Evolutionary conservation across 768 basidiomycete genomes (phyloP).

Genomic region (Tylopilus cervinicoccineus): DNA sequence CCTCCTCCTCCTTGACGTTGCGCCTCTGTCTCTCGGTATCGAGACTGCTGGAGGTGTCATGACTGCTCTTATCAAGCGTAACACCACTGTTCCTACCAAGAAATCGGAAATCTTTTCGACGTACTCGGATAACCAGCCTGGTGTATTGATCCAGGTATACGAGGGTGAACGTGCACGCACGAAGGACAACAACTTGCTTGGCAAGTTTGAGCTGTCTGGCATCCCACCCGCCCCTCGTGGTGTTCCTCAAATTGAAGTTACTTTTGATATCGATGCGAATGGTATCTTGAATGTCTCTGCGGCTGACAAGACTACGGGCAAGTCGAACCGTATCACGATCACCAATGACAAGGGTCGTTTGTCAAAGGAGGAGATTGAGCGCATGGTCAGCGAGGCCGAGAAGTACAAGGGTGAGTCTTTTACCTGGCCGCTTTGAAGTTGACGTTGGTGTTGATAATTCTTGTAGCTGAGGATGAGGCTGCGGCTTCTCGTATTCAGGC

Average conservation of each 20-base stretch:
- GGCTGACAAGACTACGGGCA: constrained; percentile 94
- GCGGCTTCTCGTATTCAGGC: constrained; percentile 77
- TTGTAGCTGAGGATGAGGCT: constrained; percentile 76
- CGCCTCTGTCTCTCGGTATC: constrained; percentile 88
- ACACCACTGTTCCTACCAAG: constrained; percentile 98
- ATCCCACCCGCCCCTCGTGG: constrained; percentile 97
- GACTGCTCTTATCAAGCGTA: constrained; percentile 97
- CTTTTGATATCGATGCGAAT: constrained; percentile 97
- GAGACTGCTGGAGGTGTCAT: constrained; percentile 99
- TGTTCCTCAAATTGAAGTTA: constrained; percentile 96
- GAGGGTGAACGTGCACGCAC: constrained; percentile 98
- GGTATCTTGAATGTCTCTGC: constrained; percentile 96
- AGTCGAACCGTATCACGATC: constrained; percentile 91
- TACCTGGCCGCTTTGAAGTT: background rate
- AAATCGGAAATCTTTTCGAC: constrained; percentile 99
- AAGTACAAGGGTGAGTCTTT: constrained; percentile 68
- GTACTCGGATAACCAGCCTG: constrained; percentile 97
- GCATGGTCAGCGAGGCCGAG: constrained; percentile 95
- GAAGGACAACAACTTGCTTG: constrained; percentile 97
- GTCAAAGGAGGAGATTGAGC: constrained; percentile 96
- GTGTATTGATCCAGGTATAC: constrained; percentile 96
- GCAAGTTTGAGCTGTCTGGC: constrained; percentile 96
- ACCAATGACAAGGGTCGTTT: constrained; percentile 97
- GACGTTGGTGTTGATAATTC: constrained; percentile 10
- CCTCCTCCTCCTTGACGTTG: constrained; percentile 90